phyloP scores from a whole-genome alignment of 768 basidiomycete genomes.

The Pluteus cervinus region DNA sequence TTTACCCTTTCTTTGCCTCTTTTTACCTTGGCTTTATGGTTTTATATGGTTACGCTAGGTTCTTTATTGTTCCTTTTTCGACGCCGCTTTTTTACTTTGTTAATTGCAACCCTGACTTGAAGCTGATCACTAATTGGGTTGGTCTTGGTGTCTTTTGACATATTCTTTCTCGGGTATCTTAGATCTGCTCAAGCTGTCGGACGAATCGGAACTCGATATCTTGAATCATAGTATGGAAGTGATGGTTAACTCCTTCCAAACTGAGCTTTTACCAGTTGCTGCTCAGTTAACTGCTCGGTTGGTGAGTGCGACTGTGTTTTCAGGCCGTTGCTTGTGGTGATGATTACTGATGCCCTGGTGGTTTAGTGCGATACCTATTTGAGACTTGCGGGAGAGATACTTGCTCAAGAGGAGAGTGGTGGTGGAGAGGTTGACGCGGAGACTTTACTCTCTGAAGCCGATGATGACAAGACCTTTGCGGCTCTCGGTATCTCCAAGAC shows the following conservation, averaged over 20 bases:
- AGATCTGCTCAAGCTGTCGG: constrained; percentile 87
- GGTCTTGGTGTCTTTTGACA: no score
- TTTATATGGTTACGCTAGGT: no score
- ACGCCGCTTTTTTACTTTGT: no score
- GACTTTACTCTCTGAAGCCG: constrained; percentile 43
- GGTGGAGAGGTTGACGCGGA: constrained; percentile 50
- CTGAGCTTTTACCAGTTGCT: constrained; percentile 80
- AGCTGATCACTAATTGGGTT: no score
- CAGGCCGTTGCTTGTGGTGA: neutral
- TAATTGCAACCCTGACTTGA: no score
- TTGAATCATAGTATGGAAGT: constrained; percentile 79
- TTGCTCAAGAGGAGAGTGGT: constrained; percentile 47
- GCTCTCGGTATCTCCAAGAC: constrained; percentile 88
- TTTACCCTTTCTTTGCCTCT: no score
- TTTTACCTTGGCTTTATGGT: no score
- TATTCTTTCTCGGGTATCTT: constrained; percentile 3
- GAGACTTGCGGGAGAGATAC: constrained; percentile 67
- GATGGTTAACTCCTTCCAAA: constrained; percentile 82
- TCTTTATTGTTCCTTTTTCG: no score
- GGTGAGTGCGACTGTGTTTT: constrained; percentile 35
- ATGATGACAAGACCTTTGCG: constrained; percentile 83
- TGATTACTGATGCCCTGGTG: constrained; percentile 2
- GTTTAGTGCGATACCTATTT: constrained; percentile 75
- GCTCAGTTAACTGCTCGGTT: constrained; percentile 73
- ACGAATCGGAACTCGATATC: constrained; percentile 85